Evolutionary conservation across 2,329 filamentous ascomycete species (phyloP), one percentile per base, ranked within the genome.

Genomic region (Diaporthe batatas): DNA sequence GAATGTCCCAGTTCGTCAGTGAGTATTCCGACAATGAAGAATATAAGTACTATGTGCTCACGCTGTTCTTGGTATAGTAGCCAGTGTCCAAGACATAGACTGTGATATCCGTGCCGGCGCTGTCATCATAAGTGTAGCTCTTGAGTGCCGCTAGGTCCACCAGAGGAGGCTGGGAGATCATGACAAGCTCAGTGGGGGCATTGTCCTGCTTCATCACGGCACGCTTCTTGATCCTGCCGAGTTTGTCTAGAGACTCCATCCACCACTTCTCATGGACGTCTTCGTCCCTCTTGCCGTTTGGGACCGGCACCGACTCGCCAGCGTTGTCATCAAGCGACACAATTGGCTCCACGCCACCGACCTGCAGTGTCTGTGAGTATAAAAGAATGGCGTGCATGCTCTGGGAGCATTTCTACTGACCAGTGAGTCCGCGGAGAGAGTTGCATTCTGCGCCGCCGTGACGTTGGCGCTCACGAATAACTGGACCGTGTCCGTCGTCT

Each of bases 41-140:
- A 5, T 10, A 18, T 39, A 29, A 3, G 7, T 18, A 42, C 16
- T 29, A 59, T 21, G 0, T 21, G 58, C 53, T 58, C 25, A 70
- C 67, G 34, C 49, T 55, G 12, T 55, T 57, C 42, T 49, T 55
- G 11, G 67, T 70, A 21, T 70, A 57, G 18, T 57, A 70, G 6
- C 67, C 67, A 21, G 53, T 6, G 53, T 70, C 67, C 21, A 70
- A n/a, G 36, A 57, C 67, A 34, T 70, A 70, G 25, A 70, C 67
- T 2, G 67, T 70, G 21, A 70, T 57, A 23, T 55, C 34, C 1
- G 42, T 21, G 16, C 51, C 67, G 12, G 49, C 49, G 10, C 62
- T 65, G n/a, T 65, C 62, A 36, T 65, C 62, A 36, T 65, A 65
- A 34, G 44, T 36, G n/a, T 65, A 65, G 16, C 62, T 65, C 44